A percentile compares a stretch with the other conserved stretches of the same genome.
phyloP scores from a whole-genome alignment of 345 rosid genomes.

The Odontarrhena argentea region DNA sequence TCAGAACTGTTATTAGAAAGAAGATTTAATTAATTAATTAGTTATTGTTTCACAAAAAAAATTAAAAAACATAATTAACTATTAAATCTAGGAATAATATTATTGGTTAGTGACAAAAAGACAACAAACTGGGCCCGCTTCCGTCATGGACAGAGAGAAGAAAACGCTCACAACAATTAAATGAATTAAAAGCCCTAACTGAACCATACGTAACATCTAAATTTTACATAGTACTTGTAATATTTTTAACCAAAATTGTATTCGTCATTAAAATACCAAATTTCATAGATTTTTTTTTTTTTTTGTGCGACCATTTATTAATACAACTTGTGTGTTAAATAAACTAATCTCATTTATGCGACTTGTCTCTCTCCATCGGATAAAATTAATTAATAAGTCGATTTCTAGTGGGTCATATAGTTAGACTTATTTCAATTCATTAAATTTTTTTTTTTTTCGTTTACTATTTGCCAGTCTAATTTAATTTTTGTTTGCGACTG shows the following conservation, averaged over 20 bases:
- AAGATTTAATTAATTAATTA: too few relatives aligned
- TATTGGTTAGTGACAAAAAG: constrained; percentile 8
- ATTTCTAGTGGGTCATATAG: constrained; percentile 19
- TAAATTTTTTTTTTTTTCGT: background rate
- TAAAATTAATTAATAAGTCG: background rate
- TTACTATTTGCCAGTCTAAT: constrained; percentile 18
- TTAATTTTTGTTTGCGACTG: constrained; percentile 15
- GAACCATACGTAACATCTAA: constrained; percentile 28
- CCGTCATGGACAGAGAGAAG: constrained; percentile 31
- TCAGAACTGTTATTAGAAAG: too few relatives aligned
- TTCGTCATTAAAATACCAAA: background rate
- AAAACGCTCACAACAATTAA: constrained; percentile 34
- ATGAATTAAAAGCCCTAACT: constrained; percentile 22
- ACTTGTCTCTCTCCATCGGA: constrained; percentile 23
- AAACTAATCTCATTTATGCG: background rate
- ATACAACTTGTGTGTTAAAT: constrained; percentile 26
- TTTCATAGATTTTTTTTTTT: background rate
- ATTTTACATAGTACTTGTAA: background rate
- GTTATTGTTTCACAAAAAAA: too few relatives aligned
- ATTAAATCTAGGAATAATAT: background rate
- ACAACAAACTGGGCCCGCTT: constrained; percentile 10
- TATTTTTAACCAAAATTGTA: constrained; percentile 9
- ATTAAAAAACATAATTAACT: background rate
- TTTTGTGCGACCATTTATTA: background rate
- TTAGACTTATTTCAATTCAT: background rate